Evolutionary conservation across 2,329 filamentous ascomycete species (phyloP).

Genomic region (Arthrocladium fulminans): DNA sequence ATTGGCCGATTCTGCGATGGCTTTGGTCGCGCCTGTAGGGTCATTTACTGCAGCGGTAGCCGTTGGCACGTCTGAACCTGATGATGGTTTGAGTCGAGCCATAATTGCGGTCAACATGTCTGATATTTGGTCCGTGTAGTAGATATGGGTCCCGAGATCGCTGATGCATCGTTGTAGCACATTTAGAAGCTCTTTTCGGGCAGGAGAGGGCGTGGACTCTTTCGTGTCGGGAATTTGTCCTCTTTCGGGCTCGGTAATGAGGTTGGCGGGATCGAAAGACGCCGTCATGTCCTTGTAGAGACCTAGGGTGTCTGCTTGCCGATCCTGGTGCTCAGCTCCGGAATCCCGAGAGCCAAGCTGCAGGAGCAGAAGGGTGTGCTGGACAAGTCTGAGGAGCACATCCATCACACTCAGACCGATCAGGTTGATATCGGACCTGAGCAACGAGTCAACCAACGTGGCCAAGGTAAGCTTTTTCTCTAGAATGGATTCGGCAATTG

Average conservation of each 20-base stretch:
- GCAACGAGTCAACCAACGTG: slow-evolving; percentile 68
- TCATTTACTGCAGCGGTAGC: slow-evolving; percentile 43
- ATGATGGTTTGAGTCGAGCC: slow-evolving; percentile 61
- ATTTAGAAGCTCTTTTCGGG: slow-evolving; percentile 55
- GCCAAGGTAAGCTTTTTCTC: slow-evolving; percentile 66
- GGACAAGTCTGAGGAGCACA: slow-evolving; percentile 72
- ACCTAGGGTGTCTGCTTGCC: slow-evolving; percentile 28
- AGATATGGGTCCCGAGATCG: slow-evolving; percentile 86
- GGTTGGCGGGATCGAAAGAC: slow-evolving; percentile 18
- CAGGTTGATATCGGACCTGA: slow-evolving; percentile 82
- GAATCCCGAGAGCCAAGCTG: slow-evolving; percentile 48
- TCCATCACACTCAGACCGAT: slow-evolving; percentile 97
- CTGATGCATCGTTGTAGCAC: slow-evolving; percentile 76
- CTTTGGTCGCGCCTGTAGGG: slow-evolving; percentile 40
- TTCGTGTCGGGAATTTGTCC: slow-evolving; percentile 17
- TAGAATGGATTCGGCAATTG: slow-evolving; percentile 61
- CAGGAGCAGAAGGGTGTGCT: slow-evolving; percentile 70
- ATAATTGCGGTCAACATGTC: slow-evolving; percentile 87
- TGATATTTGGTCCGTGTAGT: slow-evolving; percentile 91
- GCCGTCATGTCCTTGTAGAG: slow-evolving; percentile 23
- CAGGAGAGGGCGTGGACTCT: slow-evolving; percentile 41
- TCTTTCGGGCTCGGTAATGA: slow-evolving; percentile 11
- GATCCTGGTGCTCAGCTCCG: slow-evolving; percentile 30
- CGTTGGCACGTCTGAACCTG: slow-evolving; percentile 35
- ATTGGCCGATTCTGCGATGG: slow-evolving; percentile 40